phyloP scores from a whole-genome alignment of 768 basidiomycete species.

The Trametes sanguinea region DNA sequence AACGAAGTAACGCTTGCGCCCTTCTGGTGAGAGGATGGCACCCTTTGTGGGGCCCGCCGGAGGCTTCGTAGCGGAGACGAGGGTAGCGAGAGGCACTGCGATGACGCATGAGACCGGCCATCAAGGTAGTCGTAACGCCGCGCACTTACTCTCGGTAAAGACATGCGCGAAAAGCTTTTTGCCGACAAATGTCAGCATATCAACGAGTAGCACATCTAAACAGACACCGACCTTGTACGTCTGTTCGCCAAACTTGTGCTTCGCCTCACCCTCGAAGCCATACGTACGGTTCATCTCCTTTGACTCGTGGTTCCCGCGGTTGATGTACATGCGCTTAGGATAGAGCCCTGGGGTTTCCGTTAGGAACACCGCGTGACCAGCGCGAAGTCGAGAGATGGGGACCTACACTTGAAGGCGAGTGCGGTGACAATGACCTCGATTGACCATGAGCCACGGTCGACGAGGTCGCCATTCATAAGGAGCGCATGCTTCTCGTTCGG shows the following conservation, averaged over 20 bases:
- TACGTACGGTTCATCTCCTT: slow-evolving; percentile 96
- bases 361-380: slow-evolving; percentile 12
- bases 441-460: slow-evolving; percentile 96
- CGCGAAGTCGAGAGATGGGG: neutral
- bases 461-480: slow-evolving; percentile 94
- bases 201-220: neutral
- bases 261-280: slow-evolving; percentile 94
- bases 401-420: slow-evolving; percentile 92
- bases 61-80: slow-evolving; percentile 71
- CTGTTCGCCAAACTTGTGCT: slow-evolving; percentile 95
- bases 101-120: neutral
- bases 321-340: slow-evolving; percentile 87
- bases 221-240: slow-evolving; percentile 72
- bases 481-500: slow-evolving; percentile 85
- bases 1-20: slow-evolving; percentile 87
- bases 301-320: slow-evolving; percentile 96
- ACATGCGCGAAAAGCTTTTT: slow-evolving; percentile 86
- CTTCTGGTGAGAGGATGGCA: slow-evolving; percentile 80
- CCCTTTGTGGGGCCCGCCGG: slow-evolving; percentile 43
- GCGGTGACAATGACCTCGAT: slow-evolving; percentile 91
- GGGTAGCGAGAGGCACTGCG: slow-evolving; percentile 86
- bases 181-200: neutral
- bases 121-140: neutral
- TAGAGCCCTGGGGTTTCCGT: slow-evolving; percentile 71
- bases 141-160: slow-evolving; percentile 78